phyloP scores from a whole-genome alignment of 2,329 filamentous ascomycete genomes.

The Mycogone perniciosa region DNA sequence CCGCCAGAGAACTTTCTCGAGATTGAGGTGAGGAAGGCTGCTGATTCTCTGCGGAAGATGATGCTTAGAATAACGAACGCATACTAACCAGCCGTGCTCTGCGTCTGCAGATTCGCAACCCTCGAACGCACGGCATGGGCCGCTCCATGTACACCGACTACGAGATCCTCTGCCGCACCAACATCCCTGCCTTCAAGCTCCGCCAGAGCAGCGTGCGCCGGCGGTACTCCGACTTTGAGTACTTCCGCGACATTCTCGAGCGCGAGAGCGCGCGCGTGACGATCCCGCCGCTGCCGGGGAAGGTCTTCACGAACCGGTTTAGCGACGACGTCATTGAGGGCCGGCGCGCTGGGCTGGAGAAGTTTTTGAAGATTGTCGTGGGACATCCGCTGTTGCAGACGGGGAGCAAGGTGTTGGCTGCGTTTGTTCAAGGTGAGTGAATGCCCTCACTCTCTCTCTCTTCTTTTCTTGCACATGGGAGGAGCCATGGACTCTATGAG shows the following conservation, averaged over 20 bases:
- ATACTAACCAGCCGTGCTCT: background rate
- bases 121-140: conserved; percentile 88
- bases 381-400: conserved; percentile 95
- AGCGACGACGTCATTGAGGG: conserved; percentile 98
- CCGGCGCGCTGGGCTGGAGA: conserved; percentile 80
- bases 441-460: background rate
- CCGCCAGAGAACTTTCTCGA: conserved; percentile 98
- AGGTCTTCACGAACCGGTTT: conserved; percentile 97
- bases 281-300: conserved; percentile 90
- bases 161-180: conserved; percentile 95
- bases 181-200: conserved; percentile 98
- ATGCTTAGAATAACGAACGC: background rate
- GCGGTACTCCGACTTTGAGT: conserved; percentile 96
- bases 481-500: background rate
- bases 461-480: background rate
- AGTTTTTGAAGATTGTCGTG: conserved; percentile 95
- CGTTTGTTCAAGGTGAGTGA: conserved; percentile 83
- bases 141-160: conserved; percentile 98
- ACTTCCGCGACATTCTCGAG: conserved; percentile 97
- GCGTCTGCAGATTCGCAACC: conserved; percentile 70
- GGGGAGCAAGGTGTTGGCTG: conserved; percentile 90
- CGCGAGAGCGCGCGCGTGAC: conserved; percentile 89
- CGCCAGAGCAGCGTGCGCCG: conserved; percentile 81
- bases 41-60: background rate
- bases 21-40: conserved; percentile 65